phyloP scores from a whole-genome alignment of 805 yeast species.

The Kodamaea sagamina region DNA sequence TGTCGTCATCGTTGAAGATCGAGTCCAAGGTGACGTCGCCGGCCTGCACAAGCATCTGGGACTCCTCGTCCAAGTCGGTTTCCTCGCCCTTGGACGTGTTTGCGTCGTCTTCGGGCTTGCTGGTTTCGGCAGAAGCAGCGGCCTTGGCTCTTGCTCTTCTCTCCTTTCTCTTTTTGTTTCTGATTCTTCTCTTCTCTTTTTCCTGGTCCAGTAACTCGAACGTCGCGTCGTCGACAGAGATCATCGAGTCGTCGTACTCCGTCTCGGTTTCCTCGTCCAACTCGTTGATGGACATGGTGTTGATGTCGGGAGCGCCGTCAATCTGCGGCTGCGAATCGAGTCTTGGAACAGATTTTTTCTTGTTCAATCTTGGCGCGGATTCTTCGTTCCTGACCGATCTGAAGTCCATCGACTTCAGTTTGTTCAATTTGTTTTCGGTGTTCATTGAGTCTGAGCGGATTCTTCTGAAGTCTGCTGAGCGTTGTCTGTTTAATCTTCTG shows the following conservation, averaged over 20 bases:
- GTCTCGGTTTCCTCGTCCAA: constrained; percentile 16
- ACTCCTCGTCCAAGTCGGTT: constrained; percentile 8
- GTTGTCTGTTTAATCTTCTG: constrained; percentile 17
- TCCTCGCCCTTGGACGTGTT: constrained; percentile 6
- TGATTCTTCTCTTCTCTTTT: constrained; percentile 18
- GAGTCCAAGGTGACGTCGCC: constrained; percentile 14
- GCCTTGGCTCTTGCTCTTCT: constrained; percentile 17
- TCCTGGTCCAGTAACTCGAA: constrained; percentile 15
- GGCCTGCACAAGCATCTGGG: background rate
- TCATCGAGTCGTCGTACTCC: constrained; percentile 16
- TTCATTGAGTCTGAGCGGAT: constrained; percentile 12
- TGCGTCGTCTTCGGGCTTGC: constrained; percentile 6
- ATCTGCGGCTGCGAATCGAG: constrained; percentile 8
- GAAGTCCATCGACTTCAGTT: constrained; percentile 18
- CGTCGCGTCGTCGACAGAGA: constrained; percentile 11
- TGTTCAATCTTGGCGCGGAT: constrained; percentile 5
- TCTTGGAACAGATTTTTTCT: constrained; percentile 9
- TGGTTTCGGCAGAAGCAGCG: constrained; percentile 7
- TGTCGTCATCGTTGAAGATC: constrained; percentile 16
- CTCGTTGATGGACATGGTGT: constrained; percentile 6
- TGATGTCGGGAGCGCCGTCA: constrained; percentile 3
- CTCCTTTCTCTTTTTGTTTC: constrained; percentile 20
- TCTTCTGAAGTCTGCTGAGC: constrained; percentile 15
- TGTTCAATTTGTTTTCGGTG: constrained; percentile 11
- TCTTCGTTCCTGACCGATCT: constrained; percentile 8